Evolutionary conservation across 768 basidiomycete genomes (phyloP), one percentile per base, ranked within the genome.

Genomic region (Mycena vulgaris): DNA sequence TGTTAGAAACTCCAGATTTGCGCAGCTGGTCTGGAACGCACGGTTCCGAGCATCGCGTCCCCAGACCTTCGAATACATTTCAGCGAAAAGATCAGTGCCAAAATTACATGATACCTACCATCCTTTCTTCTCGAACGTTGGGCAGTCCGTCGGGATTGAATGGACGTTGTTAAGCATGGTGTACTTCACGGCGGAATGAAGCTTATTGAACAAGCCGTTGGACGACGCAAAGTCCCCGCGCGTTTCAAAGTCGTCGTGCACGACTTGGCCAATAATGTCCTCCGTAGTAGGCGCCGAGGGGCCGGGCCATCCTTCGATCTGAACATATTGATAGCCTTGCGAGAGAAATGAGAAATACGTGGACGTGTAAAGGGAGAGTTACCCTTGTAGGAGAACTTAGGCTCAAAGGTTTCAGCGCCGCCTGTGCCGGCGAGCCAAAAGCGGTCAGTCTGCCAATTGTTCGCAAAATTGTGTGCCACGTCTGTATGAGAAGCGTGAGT

Each of bases 71-170:
- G 2, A 17, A 40, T 30, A 39, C 1, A 33, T 8, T n/a, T 47
- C 23, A 45, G 42, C 25, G 13, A 16, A 30, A 33, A 48, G 11
- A 55, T 8, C 10, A 21, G 13, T 42, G 39, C 3, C 31, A 14
- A 37, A 48, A 31, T 6, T 14, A 65, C n/a, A n/a, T n/a, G 23
- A 28, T 52, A 9, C 37, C 13, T 27, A 64, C 78, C 78, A 78
- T 1, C 78, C 78, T 61, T 78, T 79, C 67, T 79, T 79, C 69
- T 79, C 78, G 52, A 75, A 77, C 14, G 77, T 78, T 0, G 77
- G 78, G 63, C 78, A 78, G 39, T 78, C 77, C 21, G 69, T 71
- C 35, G 74, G 74, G 21, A 76, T 67, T 11, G 74, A 72, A 52
- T 76, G 75, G 10, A 74, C 72, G 33, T 76, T 76, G 59, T 76